Evolutionary conservation across 139 green algal species (phyloP).

Genomic region (Haematococcus lacustris): DNA sequence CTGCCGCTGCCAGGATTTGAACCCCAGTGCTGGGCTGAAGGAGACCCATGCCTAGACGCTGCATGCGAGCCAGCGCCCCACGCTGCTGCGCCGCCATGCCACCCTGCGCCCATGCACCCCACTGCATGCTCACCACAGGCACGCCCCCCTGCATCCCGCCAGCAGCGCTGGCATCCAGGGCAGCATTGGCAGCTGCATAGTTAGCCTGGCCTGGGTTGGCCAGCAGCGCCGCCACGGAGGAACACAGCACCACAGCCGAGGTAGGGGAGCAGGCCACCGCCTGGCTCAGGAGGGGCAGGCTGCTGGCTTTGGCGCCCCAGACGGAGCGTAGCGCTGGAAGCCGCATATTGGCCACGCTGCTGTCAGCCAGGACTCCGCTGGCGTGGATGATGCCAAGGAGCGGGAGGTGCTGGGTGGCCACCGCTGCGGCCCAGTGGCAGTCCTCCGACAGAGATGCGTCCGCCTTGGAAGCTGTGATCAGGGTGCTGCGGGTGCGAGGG

Average conservation of each 20-base stretch:
- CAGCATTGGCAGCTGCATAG: constrained; percentile 70
- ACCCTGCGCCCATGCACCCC: constrained; percentile 68
- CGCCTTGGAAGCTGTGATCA: constrained; percentile 19
- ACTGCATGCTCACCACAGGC: constrained; percentile 57
- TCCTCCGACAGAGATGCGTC: constrained; percentile 14
- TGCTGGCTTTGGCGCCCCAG: constrained; percentile 39
- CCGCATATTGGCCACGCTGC: constrained; percentile 2
- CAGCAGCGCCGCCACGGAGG: constrained; percentile 63
- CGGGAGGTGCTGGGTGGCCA: neutral
- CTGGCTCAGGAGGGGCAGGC: neutral
- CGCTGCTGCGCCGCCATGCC: constrained; percentile 59
- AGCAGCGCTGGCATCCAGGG: constrained; percentile 43
- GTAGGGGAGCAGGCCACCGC: constrained; percentile 19
- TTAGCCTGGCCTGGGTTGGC: constrained; percentile 67
- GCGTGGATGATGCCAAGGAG: constrained; percentile 35
- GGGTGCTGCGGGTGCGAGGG: neutral
- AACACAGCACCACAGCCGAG: constrained; percentile 51
- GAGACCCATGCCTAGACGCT: constrained; percentile 60
- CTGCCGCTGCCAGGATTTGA: neutral
- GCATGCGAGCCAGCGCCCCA: constrained; percentile 35
- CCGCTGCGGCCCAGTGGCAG: neutral
- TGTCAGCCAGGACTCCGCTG: constrained; percentile 32
- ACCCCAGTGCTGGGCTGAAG: constrained; percentile 13
- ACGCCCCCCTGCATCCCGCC: constrained; percentile 22
- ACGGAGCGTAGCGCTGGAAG: constrained; percentile 11